Conservation (phyloP, 345 rosid genomes). For the Euphorbia tirucalli region DNA sequence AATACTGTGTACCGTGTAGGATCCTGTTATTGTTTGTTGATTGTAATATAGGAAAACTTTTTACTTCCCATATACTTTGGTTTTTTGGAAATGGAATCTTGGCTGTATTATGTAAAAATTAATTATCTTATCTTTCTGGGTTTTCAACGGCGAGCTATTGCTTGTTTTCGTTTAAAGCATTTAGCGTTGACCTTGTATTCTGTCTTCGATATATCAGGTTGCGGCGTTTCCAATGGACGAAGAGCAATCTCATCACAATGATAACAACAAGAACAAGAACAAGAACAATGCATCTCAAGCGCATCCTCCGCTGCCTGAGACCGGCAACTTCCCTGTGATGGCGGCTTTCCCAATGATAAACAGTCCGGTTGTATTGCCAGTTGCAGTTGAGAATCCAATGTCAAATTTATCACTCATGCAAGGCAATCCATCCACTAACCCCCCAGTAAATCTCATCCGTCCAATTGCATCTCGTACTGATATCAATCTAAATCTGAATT, state of each 20-base stretch:
- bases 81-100: not conserved
- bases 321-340: constrained; percentile 33
- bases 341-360: constrained; percentile 32
- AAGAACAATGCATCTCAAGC: constrained; percentile 22
- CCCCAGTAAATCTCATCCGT: constrained; percentile 28
- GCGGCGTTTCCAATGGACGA: constrained; percentile 51
- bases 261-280: constrained; percentile 26
- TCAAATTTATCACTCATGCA: constrained; percentile 28
- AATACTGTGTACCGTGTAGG: not conserved
- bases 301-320: constrained; percentile 28
- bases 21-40: not conserved
- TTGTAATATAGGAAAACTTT: not conserved
- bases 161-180: not conserved
- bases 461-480: constrained; percentile 34
- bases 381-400: constrained; percentile 35
- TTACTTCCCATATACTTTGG: not conserved
- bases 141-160: not conserved
- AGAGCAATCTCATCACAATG: constrained; percentile 38
- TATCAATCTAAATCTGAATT: constrained; percentile 36
- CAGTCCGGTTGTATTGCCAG: constrained; percentile 30
- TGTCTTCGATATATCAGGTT: constrained; percentile 40
- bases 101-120: not conserved
- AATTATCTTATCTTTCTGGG: not conserved
- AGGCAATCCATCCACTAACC: constrained; percentile 18
- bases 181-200: not conserved